Evolutionary conservation across 306 rosid species (phyloP).

Genomic region (Trifolium pratense): DNA sequence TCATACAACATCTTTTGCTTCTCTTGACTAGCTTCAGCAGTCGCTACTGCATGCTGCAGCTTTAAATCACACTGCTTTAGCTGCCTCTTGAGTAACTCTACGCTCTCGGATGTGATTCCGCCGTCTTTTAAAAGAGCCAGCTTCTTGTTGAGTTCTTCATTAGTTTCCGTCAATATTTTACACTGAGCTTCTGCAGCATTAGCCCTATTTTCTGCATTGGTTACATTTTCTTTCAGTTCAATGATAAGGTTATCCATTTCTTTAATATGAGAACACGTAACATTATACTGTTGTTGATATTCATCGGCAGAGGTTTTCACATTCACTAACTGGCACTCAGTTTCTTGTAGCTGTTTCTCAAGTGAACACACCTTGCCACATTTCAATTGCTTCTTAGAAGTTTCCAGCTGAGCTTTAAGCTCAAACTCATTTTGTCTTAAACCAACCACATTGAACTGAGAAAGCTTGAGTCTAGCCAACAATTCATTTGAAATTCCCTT

Average conservation of each 20-base stretch:
- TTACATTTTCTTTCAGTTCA: slow-evolving; percentile 48
- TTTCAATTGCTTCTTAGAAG: slow-evolving; percentile 48
- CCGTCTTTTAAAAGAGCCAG: slow-evolving; percentile 49
- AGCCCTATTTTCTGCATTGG: slow-evolving; percentile 56
- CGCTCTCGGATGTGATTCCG: slow-evolving; percentile 46
- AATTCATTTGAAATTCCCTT: slow-evolving; percentile 68
- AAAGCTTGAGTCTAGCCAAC: slow-evolving; percentile 64
- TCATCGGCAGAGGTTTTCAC: slow-evolving; percentile 52
- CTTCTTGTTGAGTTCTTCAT: slow-evolving; percentile 51
- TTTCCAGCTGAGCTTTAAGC: slow-evolving; percentile 62
- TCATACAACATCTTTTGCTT: slow-evolving; percentile 73
- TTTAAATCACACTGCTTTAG: slow-evolving; percentile 59
- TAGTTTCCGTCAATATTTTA: slow-evolving; percentile 47
- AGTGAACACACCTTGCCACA: slow-evolving; percentile 54
- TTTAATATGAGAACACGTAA: slow-evolving; percentile 43
- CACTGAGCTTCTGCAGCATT: slow-evolving; percentile 53
- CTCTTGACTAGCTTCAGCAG: slow-evolving; percentile 88
- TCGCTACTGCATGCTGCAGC: slow-evolving; percentile 75
- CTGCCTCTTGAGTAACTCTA: slow-evolving; percentile 61
- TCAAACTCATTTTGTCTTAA: slow-evolving; percentile 61
- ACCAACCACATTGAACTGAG: slow-evolving; percentile 71
- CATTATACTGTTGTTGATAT: slow-evolving; percentile 49
- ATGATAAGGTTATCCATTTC: slow-evolving; percentile 48
- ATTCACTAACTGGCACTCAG: slow-evolving; percentile 50
- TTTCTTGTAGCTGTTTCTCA: slow-evolving; percentile 65